Evolutionary conservation across 129 eudicot species (phyloP).

Genomic region (carrot (Daucus carota)): DNA sequence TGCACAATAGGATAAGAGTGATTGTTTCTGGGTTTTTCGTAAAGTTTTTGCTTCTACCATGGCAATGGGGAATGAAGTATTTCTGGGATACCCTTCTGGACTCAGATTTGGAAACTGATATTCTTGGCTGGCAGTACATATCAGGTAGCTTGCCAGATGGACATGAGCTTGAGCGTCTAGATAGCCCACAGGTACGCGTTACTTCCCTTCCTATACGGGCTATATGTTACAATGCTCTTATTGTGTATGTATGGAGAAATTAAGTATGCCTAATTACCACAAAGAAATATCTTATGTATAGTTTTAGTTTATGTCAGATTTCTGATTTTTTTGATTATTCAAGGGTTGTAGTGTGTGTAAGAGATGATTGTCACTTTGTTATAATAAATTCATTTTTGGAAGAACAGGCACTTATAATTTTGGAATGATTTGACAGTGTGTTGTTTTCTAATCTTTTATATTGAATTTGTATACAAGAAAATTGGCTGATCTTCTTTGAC

Average conservation of each 20-base stretch:
- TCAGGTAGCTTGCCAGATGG: constrained; percentile 98
- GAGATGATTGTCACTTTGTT: too few species aligned
- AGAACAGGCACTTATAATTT: background rate
- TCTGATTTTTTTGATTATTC: too few species aligned
- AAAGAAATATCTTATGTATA: background rate
- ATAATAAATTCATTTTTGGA: too few species aligned
- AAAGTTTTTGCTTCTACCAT: constrained; percentile 79
- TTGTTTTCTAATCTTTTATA: background rate
- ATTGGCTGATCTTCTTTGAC: background rate
- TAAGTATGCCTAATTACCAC: background rate
- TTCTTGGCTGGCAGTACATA: constrained; percentile 98
- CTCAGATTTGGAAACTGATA: constrained; percentile 90
- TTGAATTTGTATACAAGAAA: background rate
- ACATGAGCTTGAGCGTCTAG: constrained; percentile 88
- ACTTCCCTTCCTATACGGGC: background rate
- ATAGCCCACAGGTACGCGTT: constrained; percentile 72
- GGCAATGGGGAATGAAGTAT: constrained; percentile 99
- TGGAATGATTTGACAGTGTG: background rate
- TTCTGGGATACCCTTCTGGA: constrained; percentile 97
- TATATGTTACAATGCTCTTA: background rate
- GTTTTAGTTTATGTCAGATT: too few species aligned
- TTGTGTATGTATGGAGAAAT: too few species aligned
- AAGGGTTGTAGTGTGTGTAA: too few species aligned
- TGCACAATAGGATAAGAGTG: constrained; percentile 79
- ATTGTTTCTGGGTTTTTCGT: constrained; percentile 82